These are phyloP conservation scores for Sporothrix globosa DNA, from an alignment of 2,329 filamentous ascomycete genomes.

Conservation along the genomic window DNA sequence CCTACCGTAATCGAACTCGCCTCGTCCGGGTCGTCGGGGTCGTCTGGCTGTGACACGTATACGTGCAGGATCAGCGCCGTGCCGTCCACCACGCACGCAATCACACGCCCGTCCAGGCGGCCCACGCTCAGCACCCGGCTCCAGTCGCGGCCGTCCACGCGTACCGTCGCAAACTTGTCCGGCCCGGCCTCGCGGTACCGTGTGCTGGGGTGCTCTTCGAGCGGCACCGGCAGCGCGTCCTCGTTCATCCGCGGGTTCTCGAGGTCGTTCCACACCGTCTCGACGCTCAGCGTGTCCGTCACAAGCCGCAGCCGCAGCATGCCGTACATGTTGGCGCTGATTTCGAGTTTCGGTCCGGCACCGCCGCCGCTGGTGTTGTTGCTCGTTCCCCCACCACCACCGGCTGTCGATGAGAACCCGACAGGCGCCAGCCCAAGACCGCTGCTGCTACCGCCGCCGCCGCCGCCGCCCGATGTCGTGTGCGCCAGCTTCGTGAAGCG, in stretches of 20 bases:
- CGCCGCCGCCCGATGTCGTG: conserved; percentile 43
- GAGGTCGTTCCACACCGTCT: conserved; percentile 81
- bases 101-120: conserved; percentile 83
- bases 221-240: conserved; percentile 67
- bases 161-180: conserved; percentile 83
- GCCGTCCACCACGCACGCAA: conserved; percentile 85
- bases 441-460: conserved; percentile 33
- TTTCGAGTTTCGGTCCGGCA: conserved; percentile 68
- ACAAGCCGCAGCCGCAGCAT: conserved; percentile 76
- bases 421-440: conserved; percentile 32
- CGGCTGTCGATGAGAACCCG: background rate
- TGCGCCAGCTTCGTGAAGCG: conserved; percentile 86
- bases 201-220: conserved; percentile 81
- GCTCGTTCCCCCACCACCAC: conserved; percentile 11
- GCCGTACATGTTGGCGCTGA: conserved; percentile 94
- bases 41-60: conserved; percentile 73
- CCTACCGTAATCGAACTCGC: conserved; percentile 77
- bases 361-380: conserved; percentile 24
- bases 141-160: conserved; percentile 94
- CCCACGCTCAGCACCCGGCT: conserved; percentile 91
- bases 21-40: conserved; percentile 56
- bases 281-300: conserved; percentile 83
- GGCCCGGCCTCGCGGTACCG: conserved; percentile 75
- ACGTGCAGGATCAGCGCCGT: conserved; percentile 83
- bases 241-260: conserved; percentile 88